Evolutionary conservation across 2,329 filamentous ascomycete species (phyloP).

Genomic region (Penicillium sp.): DNA sequence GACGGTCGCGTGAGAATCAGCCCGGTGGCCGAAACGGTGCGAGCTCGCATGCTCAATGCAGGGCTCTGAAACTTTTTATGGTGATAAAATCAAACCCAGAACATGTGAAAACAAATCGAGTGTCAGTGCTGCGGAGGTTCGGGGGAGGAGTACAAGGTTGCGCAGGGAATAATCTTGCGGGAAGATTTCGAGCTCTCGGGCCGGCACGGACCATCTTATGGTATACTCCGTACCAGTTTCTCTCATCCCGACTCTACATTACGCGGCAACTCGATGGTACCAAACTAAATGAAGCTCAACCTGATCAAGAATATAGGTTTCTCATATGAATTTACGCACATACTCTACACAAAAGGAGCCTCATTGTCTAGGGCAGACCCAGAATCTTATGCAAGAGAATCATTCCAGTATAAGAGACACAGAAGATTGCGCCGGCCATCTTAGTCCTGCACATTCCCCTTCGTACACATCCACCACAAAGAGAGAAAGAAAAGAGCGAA

Average conservation of each 20-base stretch:
- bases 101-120: neutral
- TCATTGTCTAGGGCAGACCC: neutral
- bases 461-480: conserved; percentile 28
- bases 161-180: conserved; percentile 16
- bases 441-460: conserved; percentile 27
- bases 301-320: neutral
- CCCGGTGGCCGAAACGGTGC: conserved; percentile 37
- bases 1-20: conserved; percentile 35
- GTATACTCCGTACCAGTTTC: neutral
- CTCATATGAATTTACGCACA: neutral
- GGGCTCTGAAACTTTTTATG: conserved; percentile 2
- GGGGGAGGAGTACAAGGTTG: neutral
- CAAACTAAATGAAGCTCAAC: neutral
- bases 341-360: neutral
- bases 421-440: conserved; percentile 27
- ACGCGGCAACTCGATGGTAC: too few relatives aligned
- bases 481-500: conserved; percentile 11
- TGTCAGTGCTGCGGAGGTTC: neutral
- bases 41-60: conserved; percentile 39
- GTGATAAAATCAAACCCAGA: neutral
- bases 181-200: conserved; percentile 31
- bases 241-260: neutral
- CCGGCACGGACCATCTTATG: conserved; percentile 24
- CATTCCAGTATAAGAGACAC: conserved; percentile 29
- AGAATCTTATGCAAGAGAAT: conserved; percentile 16